Evolutionary conservation across 2,329 filamentous ascomycete genomes (phyloP).

Genomic region (Paraconiothyrium sp.): DNA sequence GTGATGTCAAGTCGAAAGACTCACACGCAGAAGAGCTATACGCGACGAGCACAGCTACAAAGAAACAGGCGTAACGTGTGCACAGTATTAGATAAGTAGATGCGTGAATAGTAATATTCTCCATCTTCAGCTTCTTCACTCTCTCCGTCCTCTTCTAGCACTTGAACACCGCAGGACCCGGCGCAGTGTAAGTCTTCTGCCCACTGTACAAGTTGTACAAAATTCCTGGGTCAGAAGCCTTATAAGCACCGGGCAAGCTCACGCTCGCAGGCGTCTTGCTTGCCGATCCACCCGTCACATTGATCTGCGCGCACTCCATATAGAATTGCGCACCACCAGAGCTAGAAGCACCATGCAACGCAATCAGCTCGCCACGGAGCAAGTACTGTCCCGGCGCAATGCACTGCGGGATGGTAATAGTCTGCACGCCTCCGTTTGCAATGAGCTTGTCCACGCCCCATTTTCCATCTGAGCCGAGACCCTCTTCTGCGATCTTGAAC

Average conservation of each 20-base stretch:
- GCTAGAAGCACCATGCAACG: constrained; percentile 49
- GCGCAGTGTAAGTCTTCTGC: constrained; percentile 56
- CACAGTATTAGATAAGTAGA: no score
- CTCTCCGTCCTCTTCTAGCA: constrained; percentile 49
- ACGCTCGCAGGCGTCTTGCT: constrained; percentile 40
- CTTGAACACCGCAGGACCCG: constrained; percentile 60
- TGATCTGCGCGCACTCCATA: constrained; percentile 49
- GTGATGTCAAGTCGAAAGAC: constrained; percentile 59
- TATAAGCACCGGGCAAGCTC: constrained; percentile 46
- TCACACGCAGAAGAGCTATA: not conserved
- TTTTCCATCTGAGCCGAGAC: constrained; percentile 43
- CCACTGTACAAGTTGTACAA: constrained; percentile 42
- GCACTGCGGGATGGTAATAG: constrained; percentile 47
- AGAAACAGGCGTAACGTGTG: constrained; percentile 1
- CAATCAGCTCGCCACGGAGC: constrained; percentile 56
- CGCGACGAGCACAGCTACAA: not conserved
- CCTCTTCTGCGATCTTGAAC: constrained; percentile 52
- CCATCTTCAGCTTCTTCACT: not conserved
- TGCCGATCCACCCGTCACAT: constrained; percentile 38
- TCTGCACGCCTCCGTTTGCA: constrained; percentile 55
- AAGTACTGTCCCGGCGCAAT: constrained; percentile 53
- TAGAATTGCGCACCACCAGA: constrained; percentile 56
- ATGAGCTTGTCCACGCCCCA: constrained; percentile 49
- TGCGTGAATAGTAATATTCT: not conserved
- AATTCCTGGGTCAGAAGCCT: constrained; percentile 41